These are phyloP conservation scores for Daldinia decipiens DNA, from an alignment of 495 filamentous ascomycete genomes.

Conservation along the genomic window DNA sequence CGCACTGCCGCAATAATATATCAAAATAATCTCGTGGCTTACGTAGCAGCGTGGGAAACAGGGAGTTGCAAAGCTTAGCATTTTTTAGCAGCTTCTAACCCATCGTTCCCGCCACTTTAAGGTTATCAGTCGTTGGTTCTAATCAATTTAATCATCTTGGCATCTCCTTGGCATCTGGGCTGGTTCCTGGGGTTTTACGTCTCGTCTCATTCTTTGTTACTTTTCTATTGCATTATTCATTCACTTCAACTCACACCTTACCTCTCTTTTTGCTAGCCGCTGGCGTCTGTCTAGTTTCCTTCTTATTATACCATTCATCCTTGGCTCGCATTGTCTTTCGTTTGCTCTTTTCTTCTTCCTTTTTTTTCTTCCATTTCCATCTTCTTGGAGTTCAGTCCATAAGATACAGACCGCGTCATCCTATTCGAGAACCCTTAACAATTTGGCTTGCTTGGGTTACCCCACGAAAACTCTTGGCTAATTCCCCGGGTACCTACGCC, in stretches of 20 bases:
- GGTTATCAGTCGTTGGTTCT: neutral
- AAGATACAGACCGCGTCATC: conserved; percentile 32
- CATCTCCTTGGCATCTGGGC: conserved; percentile 32
- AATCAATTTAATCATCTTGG: neutral
- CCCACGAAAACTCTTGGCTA: conserved; percentile 29
- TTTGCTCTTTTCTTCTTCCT: conserved; percentile 11
- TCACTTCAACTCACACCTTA: neutral
- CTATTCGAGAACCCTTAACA: conserved; percentile 15
- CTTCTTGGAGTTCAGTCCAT: neutral
- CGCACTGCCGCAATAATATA: neutral
- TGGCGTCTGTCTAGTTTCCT: neutral
- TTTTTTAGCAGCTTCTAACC: neutral
- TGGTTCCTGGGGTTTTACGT: conserved; percentile 25
- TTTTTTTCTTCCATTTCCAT: neutral
- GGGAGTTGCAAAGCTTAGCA: too few relatives aligned
- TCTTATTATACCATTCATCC: neutral
- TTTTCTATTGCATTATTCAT: conserved; percentile 8
- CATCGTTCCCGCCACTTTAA: neutral
- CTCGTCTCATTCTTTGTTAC: conserved; percentile 7
- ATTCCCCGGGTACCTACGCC: conserved; percentile 5
- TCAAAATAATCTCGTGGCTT: too few relatives aligned
- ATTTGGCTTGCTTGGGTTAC: conserved; percentile 18
- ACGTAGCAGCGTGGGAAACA: too few relatives aligned
- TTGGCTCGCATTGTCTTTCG: neutral
- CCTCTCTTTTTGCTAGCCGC: neutral